Evolutionary conservation across 2,329 filamentous ascomycete genomes (phyloP).

Genomic region (Penicillium corylophilum): DNA sequence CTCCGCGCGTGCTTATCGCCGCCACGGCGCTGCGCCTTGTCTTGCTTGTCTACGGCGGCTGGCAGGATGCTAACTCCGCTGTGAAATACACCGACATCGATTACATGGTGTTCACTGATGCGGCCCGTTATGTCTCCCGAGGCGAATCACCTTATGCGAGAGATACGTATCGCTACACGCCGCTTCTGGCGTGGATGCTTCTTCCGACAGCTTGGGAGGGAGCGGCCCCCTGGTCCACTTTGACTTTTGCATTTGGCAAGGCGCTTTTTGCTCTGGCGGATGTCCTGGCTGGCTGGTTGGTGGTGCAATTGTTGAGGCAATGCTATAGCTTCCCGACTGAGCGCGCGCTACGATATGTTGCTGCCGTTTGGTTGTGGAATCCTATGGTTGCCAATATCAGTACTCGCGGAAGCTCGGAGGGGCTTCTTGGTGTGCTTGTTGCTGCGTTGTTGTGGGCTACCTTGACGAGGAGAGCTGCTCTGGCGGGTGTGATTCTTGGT

Average conservation of each 20-base stretch:
- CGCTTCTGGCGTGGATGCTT: slow-evolving; percentile 86
- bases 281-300: slow-evolving; percentile 78
- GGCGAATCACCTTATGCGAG: slow-evolving; percentile 76
- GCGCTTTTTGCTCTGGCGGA: slow-evolving; percentile 80
- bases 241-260: slow-evolving; percentile 75
- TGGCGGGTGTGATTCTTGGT: slow-evolving; percentile 76
- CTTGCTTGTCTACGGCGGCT: slow-evolving; percentile 83
- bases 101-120: slow-evolving; percentile 97
- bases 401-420: slow-evolving; percentile 91
- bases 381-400: slow-evolving; percentile 98
- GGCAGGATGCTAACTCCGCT: slow-evolving; percentile 87
- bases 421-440: slow-evolving; percentile 80
- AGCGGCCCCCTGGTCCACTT: slow-evolving; percentile 22
- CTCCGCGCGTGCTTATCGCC: slow-evolving; percentile 34
- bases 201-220: slow-evolving; percentile 67
- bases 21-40: slow-evolving; percentile 63
- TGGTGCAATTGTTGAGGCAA: slow-evolving; percentile 56
- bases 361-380: slow-evolving; percentile 89
- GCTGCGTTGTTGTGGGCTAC: slow-evolving; percentile 81
- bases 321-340: slow-evolving; percentile 50
- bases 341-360: slow-evolving; percentile 66
- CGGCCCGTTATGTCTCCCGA: slow-evolving; percentile 71
- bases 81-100: slow-evolving; percentile 99
- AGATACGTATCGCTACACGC: slow-evolving; percentile 96
- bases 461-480: slow-evolving; percentile 56